Evolutionary conservation across 306 rosid species (phyloP).

Genomic region (Casuarina equisetifolia): DNA sequence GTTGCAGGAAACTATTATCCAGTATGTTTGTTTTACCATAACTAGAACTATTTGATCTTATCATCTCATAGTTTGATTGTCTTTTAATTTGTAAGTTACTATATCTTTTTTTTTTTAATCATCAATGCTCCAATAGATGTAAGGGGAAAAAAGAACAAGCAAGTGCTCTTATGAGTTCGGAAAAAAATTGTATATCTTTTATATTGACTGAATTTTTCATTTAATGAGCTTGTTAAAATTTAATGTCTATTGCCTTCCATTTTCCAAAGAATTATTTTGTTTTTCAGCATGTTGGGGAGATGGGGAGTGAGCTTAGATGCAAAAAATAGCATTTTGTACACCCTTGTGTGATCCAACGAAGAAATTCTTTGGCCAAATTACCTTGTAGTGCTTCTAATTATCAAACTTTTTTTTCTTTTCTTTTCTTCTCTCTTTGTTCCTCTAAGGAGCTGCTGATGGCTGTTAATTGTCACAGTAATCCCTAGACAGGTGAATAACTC

Average conservation of each 20-base stretch:
- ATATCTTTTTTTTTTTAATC: background rate
- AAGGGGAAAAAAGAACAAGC: too few relatives aligned
- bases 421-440: background rate
- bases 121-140: too few relatives aligned
- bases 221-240: too few relatives aligned
- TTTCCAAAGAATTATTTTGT: too few relatives aligned
- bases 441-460: background rate
- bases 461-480: background rate
- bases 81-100: background rate
- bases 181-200: too few relatives aligned
- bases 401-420: background rate
- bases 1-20: constrained; percentile 65
- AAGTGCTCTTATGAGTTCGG: too few relatives aligned
- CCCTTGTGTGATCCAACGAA: background rate
- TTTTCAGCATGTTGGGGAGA: too few relatives aligned
- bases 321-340: too few relatives aligned
- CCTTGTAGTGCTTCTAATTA: background rate
- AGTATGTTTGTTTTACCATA: constrained; percentile 38
- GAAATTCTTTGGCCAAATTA: background rate
- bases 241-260: too few relatives aligned
- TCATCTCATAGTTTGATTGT: background rate
- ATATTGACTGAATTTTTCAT: too few relatives aligned
- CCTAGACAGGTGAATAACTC: background rate
- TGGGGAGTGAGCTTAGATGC: too few relatives aligned
- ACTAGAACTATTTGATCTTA: constrained; percentile 40